These are phyloP conservation scores for Carex arenaria DNA, from an alignment of 202 grass and related monocot species.

Conservation along the genomic window DNA sequence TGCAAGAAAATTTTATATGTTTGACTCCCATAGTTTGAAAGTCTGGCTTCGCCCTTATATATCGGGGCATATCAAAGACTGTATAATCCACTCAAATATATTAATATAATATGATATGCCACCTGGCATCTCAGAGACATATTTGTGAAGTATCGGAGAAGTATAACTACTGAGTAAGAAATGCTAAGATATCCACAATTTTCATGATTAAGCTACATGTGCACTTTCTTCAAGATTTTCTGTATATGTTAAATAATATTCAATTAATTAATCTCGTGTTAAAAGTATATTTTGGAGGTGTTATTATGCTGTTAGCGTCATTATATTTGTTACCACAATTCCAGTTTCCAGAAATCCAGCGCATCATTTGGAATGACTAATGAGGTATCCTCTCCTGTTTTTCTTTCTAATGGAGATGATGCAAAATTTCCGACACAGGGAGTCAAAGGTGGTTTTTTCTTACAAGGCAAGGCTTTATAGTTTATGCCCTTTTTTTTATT, in stretches of 20 bases:
- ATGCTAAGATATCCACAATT: not conserved
- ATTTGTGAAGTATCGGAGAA: no score
- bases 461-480: conserved; percentile 11
- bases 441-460: not conserved
- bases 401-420: not conserved
- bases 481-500: not conserved
- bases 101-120: no score
- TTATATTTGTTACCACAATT: no score
- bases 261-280: no score
- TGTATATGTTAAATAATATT: not conserved
- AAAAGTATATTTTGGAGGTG: no score
- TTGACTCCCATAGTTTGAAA: no score
- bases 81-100: no score
- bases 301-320: no score
- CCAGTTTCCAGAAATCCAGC: not conserved
- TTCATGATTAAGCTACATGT: not conserved
- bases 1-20: no score
- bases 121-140: no score
- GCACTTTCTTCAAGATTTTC: not conserved
- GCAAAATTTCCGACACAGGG: not conserved
- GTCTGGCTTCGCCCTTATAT: no score
- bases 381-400: not conserved
- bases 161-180: not conserved
- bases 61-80: no score
- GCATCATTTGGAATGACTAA: not conserved